Evolutionary conservation across 2,329 filamentous ascomycete genomes (phyloP), one percentile per base, ranked within the genome.

Genomic region (Keithomyces neogunnii): DNA sequence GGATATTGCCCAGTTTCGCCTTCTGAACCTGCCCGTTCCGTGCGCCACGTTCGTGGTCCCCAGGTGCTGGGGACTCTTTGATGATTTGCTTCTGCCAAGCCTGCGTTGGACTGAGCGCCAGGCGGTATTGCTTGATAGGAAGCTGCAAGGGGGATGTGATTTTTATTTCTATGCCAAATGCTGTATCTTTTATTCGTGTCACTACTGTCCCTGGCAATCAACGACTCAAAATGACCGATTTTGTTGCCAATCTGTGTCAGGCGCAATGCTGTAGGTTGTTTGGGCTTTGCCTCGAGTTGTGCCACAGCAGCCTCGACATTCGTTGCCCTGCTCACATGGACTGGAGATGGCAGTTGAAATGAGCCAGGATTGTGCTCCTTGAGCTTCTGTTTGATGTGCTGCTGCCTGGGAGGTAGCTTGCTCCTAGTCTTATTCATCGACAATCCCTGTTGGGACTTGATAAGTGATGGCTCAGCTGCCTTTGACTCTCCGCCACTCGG

Each of bases 151-250:
- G 51, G 40, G 5, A 44, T 47, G 3, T 46, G 44, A 32, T 19
- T 19, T 31, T 52, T 52, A n/a, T 30, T 13, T 13, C 19, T 19
- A 31, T 39, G 30, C 19, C 28, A 13, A 49, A 50, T 35, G 39
- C 44, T 50, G 28, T 28, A 13, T 33, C 46, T 52, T 42, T 26
- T 26, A 26, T 44, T 47, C n/a, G 5, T 10, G 29, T 28, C 38
- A n/a, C 32, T 29, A 28, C 33, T 26, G 31, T 50, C 51, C 33
- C 42, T 42, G 30, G 48, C 39, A 11, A 47, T 50, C 38, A 53
- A 45, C 19, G 51, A 46, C 48, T 53, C 51, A 28, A 53, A 53
- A 42, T 45, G 51, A n/a, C 47, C 51, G 31, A 53, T 53, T 26
- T 32, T 50, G 44, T 50, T 48, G 28, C 39, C 50, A 26, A 53